Base-by-base conservation (phyloP, 352 stramenopile species). In the Pythium apleroticum region DNA sequence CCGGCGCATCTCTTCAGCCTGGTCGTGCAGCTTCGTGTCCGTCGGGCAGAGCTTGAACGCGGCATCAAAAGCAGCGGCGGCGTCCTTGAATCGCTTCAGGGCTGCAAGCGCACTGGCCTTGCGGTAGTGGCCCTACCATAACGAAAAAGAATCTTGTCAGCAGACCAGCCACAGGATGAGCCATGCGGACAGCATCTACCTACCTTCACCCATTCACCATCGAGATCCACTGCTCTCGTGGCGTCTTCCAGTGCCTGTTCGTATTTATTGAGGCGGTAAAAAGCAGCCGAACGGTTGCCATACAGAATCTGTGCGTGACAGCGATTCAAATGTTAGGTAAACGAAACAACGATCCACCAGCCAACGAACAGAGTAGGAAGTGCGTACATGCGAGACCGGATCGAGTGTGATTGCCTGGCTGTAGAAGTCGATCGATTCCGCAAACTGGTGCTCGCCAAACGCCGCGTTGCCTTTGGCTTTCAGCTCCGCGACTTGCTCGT, bases 351-450 rank as follows among this genome's bases (percentile, higher is more conserved):
- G 39, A 33, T 19, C 62, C 45, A 2, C 9, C 19, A n/a, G n/a
- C n/a, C n/a, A n/a, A n/a, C n/a, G n/a, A 31, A 33, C 17, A 33
- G 33, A 59, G 27, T 63, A 19, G 60, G 1, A 27, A 9, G 24
- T 31, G 66, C 78, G 39, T 71, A 96, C 87, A 65, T 94, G 84
- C 20, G 85, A 91, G 10, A 64, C 75, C 9, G 85, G 74, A 7
- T 94, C 75, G 49, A 92, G 39, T 20, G 75, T 73, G 41, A 98
- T 97, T 9, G 93, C 91, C 31, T 96, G 79, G 15, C 86, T 91
- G 69, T 98, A 98, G n/a, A 84, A 83, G 33, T 84, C 72, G 33
- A 89, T 77, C 5, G 93, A 90, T 15, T 78, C 78, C 28, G 81
- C 65, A 65, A 98, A 98, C 12, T 90, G 76, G 3, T 77, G 71